These are phyloP conservation scores for Eleusine indica DNA, from an alignment of 176 grass and related monocot species.

Conservation along the genomic window DNA sequence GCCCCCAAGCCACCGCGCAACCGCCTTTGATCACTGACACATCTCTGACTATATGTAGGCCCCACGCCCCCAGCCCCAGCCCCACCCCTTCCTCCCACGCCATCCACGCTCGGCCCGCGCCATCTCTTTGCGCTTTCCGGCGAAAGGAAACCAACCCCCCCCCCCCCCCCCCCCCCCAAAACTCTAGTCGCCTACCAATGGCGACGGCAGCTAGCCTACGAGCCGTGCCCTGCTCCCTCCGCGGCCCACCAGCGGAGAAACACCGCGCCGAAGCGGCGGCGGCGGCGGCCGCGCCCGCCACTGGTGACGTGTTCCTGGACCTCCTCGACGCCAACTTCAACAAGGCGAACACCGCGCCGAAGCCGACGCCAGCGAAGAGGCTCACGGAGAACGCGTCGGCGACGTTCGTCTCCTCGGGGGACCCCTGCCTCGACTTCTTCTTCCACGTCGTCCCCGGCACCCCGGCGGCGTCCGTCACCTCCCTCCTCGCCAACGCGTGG, in stretches of 20 bases:
- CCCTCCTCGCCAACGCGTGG: slow-evolving; percentile 50
- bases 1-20: background rate
- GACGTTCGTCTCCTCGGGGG: slow-evolving; percentile 45
- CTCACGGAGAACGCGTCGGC: slow-evolving; percentile 55
- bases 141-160: background rate
- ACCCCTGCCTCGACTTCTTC: slow-evolving; percentile 74
- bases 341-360: background rate
- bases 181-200: slow-evolving; percentile 7
- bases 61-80: no score
- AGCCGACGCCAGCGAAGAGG: background rate
- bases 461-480: background rate
- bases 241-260: slow-evolving; percentile 41
- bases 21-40: background rate
- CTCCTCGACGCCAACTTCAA: background rate
- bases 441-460: slow-evolving; percentile 63
- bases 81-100: background rate
- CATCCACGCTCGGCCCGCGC: background rate
- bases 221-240: slow-evolving; percentile 17
- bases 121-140: background rate
- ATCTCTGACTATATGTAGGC: background rate
- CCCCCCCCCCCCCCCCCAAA: background rate
- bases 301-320: slow-evolving; percentile 16
- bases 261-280: background rate
- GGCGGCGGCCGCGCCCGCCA: background rate
- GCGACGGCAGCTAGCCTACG: slow-evolving; percentile 12